A percentile compares a stretch with the other conserved stretches of the same genome.
Conservation (phyloP, 768 basidiomycete genomes). For the Astraeus odoratus region DNA sequence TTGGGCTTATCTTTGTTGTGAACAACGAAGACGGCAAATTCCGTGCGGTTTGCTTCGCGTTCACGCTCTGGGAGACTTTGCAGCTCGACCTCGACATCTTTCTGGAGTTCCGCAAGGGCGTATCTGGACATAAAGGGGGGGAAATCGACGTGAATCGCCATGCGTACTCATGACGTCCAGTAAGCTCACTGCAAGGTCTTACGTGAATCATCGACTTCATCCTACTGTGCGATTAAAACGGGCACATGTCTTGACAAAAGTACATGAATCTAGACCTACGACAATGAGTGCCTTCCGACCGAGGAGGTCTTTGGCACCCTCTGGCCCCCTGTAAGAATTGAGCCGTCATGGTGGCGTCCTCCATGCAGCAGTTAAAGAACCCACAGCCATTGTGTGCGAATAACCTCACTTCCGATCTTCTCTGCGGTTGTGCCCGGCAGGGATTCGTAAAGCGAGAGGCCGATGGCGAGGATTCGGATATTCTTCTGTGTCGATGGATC, state of each 20-base stretch:
- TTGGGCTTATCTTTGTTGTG: slow-evolving; percentile 93
- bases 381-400: slow-evolving; percentile 96
- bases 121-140: slow-evolving; percentile 46
- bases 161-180: background rate
- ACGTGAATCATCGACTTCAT: slow-evolving; percentile 84
- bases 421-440: slow-evolving; percentile 69
- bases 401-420: slow-evolving; percentile 75
- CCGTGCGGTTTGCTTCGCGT: slow-evolving; percentile 65
- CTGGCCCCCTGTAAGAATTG: slow-evolving; percentile 43
- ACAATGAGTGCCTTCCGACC: slow-evolving; percentile 82
- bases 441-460: slow-evolving; percentile 90
- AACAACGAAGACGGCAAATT: slow-evolving; percentile 91
- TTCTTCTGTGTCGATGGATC: slow-evolving; percentile 61
- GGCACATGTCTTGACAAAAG: slow-evolving; percentile 13
- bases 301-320: slow-evolving; percentile 61
- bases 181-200: slow-evolving; percentile 77
- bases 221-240: slow-evolving; percentile 35
- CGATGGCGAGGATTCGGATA: slow-evolving; percentile 93
- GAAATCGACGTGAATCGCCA: slow-evolving; percentile 1
- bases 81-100: slow-evolving; percentile 76
- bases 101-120: slow-evolving; percentile 81
- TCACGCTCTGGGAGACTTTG: slow-evolving; percentile 61
- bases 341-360: slow-evolving; percentile 1
- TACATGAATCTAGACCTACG: slow-evolving; percentile 35
- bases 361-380: slow-evolving; percentile 20